Base-by-base conservation (phyloP, 805 yeast genomes). In the Debaryomyces prosopidis region DNA sequence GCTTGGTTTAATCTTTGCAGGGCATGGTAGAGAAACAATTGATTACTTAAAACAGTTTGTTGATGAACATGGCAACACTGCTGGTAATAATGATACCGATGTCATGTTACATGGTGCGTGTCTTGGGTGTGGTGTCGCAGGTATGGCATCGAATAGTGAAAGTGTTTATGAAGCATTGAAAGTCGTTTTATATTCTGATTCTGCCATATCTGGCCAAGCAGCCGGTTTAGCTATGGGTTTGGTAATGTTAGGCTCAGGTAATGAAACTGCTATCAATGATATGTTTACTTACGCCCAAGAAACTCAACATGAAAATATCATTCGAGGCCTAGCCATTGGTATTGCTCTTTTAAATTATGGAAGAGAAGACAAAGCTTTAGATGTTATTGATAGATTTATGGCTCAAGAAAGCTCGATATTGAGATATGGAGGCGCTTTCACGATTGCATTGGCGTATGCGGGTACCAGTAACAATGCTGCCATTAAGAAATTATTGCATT, bases 151-250 rank as follows among this genome's bases (percentile, higher is more conserved):
- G 30, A 83, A 84, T 38, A 84, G 85, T 62, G 82, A 75, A 48
- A 76, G 79, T 38, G 77, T 89, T 36, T 90, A 87, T 59, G 96
- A 89, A 52, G 87, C 87, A 44, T 77, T 94, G 61, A 87, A 85
- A 59, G 88, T 84, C 39, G 89, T 92, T 3, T 71, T 94, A 51
- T 91, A 85, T 63, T 80, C 91, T 9, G 99, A 94, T 62, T 85
- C 94, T 27, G 98, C 97, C 2, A 79, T 89, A 34, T 88, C 97
- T 5, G 96, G 97, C 51, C 96, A 91, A 63, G 96, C 97, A 37
- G 96, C 98, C 23, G 97, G 96, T 37, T 75, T 92, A 53, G 89
- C 94, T 30, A 90, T 94, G 94, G 99, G 99, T 50, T 78, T 94
- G 53, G 89, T 89, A 11, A 89, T 89, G 96, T 78, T 92, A 48